These are phyloP conservation scores for Neurospora tetraspora DNA, from an alignment of 495 filamentous ascomycete genomes.

Conservation along the genomic window DNA sequence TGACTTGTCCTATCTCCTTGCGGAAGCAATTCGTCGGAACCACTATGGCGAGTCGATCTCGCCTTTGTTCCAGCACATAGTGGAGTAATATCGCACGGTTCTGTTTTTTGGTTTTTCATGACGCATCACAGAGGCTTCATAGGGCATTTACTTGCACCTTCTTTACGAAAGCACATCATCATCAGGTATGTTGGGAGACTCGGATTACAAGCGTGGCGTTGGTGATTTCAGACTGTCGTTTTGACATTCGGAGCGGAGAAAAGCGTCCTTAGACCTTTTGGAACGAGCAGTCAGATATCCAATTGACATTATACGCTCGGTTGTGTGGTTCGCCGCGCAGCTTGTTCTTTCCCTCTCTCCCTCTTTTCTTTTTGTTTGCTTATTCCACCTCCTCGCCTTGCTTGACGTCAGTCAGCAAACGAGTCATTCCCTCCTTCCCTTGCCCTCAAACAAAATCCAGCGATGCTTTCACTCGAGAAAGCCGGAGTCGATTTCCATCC, in stretches of 20 bases:
- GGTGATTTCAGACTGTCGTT: constrained; percentile 8
- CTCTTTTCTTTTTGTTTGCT: constrained; percentile 1
- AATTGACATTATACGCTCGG: constrained; percentile 18
- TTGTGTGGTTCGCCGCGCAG: constrained; percentile 5
- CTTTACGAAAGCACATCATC: neutral
- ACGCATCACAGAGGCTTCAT: neutral
- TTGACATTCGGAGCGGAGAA: constrained; percentile 5
- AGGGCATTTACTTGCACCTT: neutral
- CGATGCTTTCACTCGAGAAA: constrained; percentile 41
- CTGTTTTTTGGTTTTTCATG: constrained; percentile 7
- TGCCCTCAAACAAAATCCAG: constrained; percentile 21
- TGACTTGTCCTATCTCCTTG: constrained; percentile 74
- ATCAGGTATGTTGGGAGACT: constrained; percentile 6
- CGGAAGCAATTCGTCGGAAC: constrained; percentile 90
- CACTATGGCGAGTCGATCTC: constrained; percentile 88
- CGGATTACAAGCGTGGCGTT: constrained; percentile 24
- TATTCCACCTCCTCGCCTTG: neutral
- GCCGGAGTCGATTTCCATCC: constrained; percentile 37
- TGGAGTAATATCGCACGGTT: constrained; percentile 35
- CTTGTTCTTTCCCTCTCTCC: neutral
- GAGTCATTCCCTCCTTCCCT: constrained; percentile 1
- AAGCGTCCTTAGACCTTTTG: constrained; percentile 13
- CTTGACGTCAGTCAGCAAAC: neutral
- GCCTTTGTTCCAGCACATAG: constrained; percentile 65
- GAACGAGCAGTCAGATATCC: constrained; percentile 23